phyloP scores from a whole-genome alignment of 2,329 filamentous ascomycete genomes.

The Sclerotiophoma versabilis region DNA sequence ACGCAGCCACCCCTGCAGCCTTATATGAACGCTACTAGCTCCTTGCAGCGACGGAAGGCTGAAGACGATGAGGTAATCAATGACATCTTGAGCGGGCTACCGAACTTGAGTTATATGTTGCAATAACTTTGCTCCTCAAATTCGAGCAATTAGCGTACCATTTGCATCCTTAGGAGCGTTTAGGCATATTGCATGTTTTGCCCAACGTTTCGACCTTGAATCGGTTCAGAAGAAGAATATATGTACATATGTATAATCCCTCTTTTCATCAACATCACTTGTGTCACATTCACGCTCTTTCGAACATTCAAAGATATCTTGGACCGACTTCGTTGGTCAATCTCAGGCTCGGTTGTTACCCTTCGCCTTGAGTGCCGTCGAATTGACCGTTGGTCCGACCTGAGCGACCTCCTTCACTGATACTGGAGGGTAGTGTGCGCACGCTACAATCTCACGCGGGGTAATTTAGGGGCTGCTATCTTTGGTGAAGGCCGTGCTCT shows the following conservation, averaged over 20 bases:
- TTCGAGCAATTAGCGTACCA: neutral
- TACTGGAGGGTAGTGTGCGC: too few relatives aligned
- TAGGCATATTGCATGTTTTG: neutral
- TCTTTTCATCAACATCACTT: neutral
- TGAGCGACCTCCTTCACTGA: too few relatives aligned
- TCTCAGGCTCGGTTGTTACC: too few relatives aligned
- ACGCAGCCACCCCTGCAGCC: conserved; percentile 31
- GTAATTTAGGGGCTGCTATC: too few relatives aligned
- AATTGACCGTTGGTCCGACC: too few relatives aligned
- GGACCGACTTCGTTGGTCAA: too few relatives aligned
- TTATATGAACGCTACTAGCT: conserved; percentile 34
- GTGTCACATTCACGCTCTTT: too few relatives aligned
- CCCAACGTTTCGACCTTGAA: neutral
- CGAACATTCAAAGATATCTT: too few relatives aligned
- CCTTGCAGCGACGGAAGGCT: conserved; percentile 32
- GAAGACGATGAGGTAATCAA: conserved; percentile 41
- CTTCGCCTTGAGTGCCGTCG: too few relatives aligned
- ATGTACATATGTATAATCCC: neutral
- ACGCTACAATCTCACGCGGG: too few relatives aligned
- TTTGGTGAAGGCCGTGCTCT: too few relatives aligned
- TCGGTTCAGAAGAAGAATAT: neutral
- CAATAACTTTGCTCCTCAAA: neutral
- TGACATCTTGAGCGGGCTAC: conserved; percentile 36
- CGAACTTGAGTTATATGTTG: conserved; percentile 47
- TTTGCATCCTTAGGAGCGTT: neutral